phyloP scores from a whole-genome alignment of 306 rosid genomes.

The Casuarina glauca region DNA sequence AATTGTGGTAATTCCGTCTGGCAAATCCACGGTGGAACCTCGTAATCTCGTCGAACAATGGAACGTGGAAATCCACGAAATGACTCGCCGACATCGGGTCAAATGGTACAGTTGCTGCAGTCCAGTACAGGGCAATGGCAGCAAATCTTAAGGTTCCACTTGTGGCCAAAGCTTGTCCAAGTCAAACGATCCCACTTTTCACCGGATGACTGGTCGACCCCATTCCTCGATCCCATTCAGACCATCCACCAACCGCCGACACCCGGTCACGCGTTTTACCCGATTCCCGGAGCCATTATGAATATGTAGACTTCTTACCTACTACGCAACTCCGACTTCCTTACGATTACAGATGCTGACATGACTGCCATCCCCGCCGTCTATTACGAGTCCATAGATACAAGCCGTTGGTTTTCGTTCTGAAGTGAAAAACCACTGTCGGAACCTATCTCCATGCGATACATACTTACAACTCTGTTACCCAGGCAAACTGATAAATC shows the following conservation, averaged over 20 bases:
- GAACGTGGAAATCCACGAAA: background rate
- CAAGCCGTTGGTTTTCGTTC: constrained; percentile 11
- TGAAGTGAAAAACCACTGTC: background rate
- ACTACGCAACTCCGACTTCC: constrained; percentile 23
- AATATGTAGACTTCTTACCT: constrained; percentile 24
- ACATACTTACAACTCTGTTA: background rate
- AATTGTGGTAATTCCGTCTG: no score
- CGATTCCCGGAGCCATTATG: background rate
- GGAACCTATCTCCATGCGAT: constrained; percentile 5
- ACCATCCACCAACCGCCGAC: constrained; percentile 10
- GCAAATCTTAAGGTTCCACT: constrained; percentile 47
- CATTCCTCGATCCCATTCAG: background rate
- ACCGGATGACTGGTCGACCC: constrained; percentile 15
- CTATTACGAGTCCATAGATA: background rate
- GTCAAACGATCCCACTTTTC: constrained; percentile 37
- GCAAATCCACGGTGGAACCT: no score
- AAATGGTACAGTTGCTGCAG: constrained; percentile 24
- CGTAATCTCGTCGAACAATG: no score
- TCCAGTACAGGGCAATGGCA: constrained; percentile 30
- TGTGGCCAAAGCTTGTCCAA: constrained; percentile 47
- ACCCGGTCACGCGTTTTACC: constrained; percentile 29
- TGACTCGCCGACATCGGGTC: constrained; percentile 50
- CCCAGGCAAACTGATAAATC: background rate
- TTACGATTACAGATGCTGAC: background rate
- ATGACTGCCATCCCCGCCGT: constrained; percentile 24